These are phyloP conservation scores for Colletotrichum endophyticum DNA, from an alignment of 2,329 filamentous ascomycete species.

Conservation along the genomic window DNA sequence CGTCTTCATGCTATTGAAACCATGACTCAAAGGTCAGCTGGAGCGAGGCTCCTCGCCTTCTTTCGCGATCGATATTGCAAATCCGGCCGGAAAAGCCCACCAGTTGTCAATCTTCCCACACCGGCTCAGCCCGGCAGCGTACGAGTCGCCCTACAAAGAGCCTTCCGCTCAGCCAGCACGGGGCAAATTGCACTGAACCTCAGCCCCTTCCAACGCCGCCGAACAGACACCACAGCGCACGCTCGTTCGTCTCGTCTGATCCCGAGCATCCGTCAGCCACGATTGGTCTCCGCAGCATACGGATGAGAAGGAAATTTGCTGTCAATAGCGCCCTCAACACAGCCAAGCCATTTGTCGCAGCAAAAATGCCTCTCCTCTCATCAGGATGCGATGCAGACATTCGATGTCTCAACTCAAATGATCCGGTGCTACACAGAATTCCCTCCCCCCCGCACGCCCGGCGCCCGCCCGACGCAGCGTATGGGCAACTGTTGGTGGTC, in stretches of 20 bases:
- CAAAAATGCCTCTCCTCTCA: not conserved
- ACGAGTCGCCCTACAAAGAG: slow-evolving; percentile 2
- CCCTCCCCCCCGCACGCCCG: not conserved
- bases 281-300: not conserved
- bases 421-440: not conserved
- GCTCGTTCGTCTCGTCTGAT: not conserved
- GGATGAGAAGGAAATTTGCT: not conserved
- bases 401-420: slow-evolving; percentile 13
- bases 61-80: not conserved
- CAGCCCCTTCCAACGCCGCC: slow-evolving; percentile 7
- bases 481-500: not conserved
- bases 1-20: not conserved
- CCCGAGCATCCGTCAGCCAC: slow-evolving; percentile 1
- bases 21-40: not conserved
- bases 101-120: not conserved
- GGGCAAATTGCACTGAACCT: slow-evolving; percentile 17
- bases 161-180: slow-evolving; percentile 15
- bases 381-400: not conserved
- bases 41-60: not conserved
- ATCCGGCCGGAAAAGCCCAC: not conserved
- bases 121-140: slow-evolving; percentile 2
- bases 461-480: not conserved
- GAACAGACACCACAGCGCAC: not conserved
- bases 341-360: not conserved
- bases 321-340: not conserved